Evolutionary conservation across 2,329 filamentous ascomycete species (phyloP).

Genomic region (Clonostachys byssicola): DNA sequence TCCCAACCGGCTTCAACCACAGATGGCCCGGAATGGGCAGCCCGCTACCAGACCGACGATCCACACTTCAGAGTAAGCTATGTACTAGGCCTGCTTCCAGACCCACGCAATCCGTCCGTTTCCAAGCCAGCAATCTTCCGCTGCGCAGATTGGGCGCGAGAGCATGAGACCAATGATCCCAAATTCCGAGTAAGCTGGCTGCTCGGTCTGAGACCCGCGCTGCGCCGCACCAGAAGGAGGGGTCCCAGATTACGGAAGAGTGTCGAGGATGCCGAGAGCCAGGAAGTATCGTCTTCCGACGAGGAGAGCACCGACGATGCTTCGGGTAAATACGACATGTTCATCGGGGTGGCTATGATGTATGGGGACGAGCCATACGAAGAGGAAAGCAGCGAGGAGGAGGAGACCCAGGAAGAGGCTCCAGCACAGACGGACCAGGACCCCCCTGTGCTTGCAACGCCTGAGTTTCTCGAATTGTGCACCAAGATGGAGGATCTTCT

Average conservation of each 20-base stretch:
- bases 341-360: background rate
- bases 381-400: conserved; percentile 5
- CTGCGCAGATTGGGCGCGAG: background rate
- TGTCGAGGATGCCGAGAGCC: conserved; percentile 1
- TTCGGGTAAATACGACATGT: background rate
- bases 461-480: conserved; percentile 17
- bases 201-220: conserved; percentile 3
- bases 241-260: conserved; percentile 4
- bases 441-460: conserved; percentile 12
- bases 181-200: conserved; percentile 3
- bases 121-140: conserved; percentile 6
- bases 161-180: background rate
- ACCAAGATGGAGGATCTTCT: conserved; percentile 16
- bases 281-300: background rate
- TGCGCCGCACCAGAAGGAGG: conserved; percentile 6
- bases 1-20: background rate
- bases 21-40: background rate
- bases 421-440: background rate
- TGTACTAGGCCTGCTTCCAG: conserved; percentile 1
- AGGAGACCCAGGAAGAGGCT: background rate
- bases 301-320: background rate
- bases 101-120: conserved; percentile 4
- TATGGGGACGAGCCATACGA: conserved; percentile 5
- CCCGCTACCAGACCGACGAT: background rate
- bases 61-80: conserved; percentile 3